A percentile compares a stretch with the other conserved stretches of the same genome.
These are phyloP conservation scores for Porogramme epimiltina DNA, from an alignment of 1,284 basidiomycete genomes.

Conservation along the genomic window DNA sequence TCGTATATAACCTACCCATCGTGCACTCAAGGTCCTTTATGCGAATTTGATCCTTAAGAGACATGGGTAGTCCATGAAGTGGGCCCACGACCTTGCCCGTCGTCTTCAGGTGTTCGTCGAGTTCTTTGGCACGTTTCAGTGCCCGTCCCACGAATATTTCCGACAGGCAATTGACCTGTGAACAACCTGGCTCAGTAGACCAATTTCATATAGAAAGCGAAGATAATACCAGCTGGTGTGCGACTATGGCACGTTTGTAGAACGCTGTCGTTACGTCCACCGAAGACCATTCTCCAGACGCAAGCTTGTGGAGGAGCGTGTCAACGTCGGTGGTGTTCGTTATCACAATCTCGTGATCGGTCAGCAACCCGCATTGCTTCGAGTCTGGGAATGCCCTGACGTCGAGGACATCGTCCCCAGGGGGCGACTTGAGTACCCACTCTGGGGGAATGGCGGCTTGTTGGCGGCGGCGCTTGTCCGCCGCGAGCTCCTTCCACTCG, in stretches of 20 bases:
- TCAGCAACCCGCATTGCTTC: constrained; percentile 45
- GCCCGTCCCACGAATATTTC: constrained; percentile 52
- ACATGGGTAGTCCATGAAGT: constrained; percentile 55
- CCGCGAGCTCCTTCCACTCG: constrained; percentile 44
- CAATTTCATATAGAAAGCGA: too few species aligned
- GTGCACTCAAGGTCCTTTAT: constrained; percentile 61
- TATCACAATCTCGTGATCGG: constrained; percentile 47
- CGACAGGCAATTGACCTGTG: constrained; percentile 50
- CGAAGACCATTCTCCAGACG: constrained; percentile 41
- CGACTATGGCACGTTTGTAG: constrained; percentile 60
- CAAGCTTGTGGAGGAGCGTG: constrained; percentile 41
- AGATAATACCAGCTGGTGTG: constrained; percentile 56
- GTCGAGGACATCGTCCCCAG: constrained; percentile 35
- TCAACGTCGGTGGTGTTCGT: constrained; percentile 47
- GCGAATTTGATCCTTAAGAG: constrained; percentile 60
- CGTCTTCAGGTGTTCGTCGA: constrained; percentile 44
- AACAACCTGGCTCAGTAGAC: not conserved
- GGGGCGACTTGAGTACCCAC: constrained; percentile 43
- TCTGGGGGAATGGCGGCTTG: constrained; percentile 47
- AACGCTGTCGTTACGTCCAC: constrained; percentile 55
- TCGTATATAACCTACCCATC: constrained; percentile 41
- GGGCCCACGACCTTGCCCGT: constrained; percentile 47
- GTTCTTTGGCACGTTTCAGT: constrained; percentile 42
- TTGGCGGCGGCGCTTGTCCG: constrained; percentile 45
- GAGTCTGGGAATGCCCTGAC: constrained; percentile 42